Evolutionary conservation across 164 flowering plant genomes (phyloP).

Genomic region (Chloranthus sessilifolius): DNA sequence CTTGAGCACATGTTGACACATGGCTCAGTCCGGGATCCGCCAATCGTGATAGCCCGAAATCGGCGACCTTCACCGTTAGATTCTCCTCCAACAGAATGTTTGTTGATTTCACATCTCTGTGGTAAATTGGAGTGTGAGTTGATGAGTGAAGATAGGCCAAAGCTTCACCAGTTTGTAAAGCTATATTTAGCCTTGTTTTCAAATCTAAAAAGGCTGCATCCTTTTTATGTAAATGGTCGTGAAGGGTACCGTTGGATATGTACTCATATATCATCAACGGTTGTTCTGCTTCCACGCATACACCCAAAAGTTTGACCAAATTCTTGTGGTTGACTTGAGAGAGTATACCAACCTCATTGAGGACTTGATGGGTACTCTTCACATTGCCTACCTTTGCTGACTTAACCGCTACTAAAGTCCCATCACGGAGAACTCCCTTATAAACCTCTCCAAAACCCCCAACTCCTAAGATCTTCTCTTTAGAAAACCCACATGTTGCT

Average conservation of each 20-base stretch:
- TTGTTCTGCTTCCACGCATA: slow-evolving; percentile 55
- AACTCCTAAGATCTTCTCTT: slow-evolving; percentile 39
- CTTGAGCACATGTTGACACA: slow-evolving; percentile 65
- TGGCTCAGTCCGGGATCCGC: slow-evolving; percentile 59
- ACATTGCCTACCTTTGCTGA: slow-evolving; percentile 53
- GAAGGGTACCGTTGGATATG: slow-evolving; percentile 57
- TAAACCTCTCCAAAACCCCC: slow-evolving; percentile 74
- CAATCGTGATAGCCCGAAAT: slow-evolving; percentile 63
- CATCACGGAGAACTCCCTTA: slow-evolving; percentile 57
- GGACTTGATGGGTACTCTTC: slow-evolving; percentile 58
- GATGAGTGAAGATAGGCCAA: slow-evolving; percentile 63
- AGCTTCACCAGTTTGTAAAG: slow-evolving; percentile 60
- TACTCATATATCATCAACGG: slow-evolving; percentile 68
- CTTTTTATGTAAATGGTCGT: slow-evolving; percentile 46
- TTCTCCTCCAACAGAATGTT: slow-evolving; percentile 59
- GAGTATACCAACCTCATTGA: slow-evolving; percentile 64
- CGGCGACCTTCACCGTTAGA: slow-evolving; percentile 56
- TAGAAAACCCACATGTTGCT: slow-evolving; percentile 43
- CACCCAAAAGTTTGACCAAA: slow-evolving; percentile 55
- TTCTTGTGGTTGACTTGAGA: slow-evolving; percentile 68
- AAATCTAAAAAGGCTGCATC: slow-evolving; percentile 28
- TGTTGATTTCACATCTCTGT: slow-evolving; percentile 64
- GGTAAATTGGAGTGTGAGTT: slow-evolving; percentile 54
- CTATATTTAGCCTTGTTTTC: slow-evolving; percentile 45
- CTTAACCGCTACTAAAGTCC: slow-evolving; percentile 55